Evolutionary conservation across 257 asterid genomes (phyloP), one percentile per base, ranked within the genome.

Genomic region (Ophiorrhiza pumila): DNA sequence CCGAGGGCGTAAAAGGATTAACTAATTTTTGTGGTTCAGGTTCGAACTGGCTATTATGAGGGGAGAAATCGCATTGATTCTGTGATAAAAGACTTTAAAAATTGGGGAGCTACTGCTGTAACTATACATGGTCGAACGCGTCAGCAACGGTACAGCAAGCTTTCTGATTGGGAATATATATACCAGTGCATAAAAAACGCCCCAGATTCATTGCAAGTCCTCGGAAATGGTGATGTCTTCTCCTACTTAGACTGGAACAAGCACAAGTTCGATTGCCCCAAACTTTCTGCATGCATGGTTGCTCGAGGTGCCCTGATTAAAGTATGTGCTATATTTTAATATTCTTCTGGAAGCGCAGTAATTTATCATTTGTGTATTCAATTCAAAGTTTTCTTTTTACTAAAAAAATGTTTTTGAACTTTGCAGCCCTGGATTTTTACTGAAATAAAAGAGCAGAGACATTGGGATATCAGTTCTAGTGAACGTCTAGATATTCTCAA

Each of bases 361-460:
- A 41, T n/a, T 61, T 71, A 18, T 68, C 34, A 73, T 39, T 60
- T 27, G 13, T 7, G 20, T 14, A 18, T 55, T n/a, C 13, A 17
- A 46, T 27, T 14, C 5, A 7, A 25, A 39, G 23, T 66, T 10
- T 17, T n/a, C 25, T 31, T 46, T 65, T 20, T 59, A n/a, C 50
- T 52, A 14, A 74, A 72, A 45, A 32, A 39, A 15, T 69, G 31
- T 15, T 68, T 70, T 58, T 42, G 34, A 53, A 71, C 65, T 83
- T 78, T 77, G 77, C 89, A 94, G 98, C 99, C 98, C 5, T 95
- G 99, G 99, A 80, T 95, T 78, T 95, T 95, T 74, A 95, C 98
- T 35, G 98, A 95, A 84, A 89, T 95, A 78, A 95, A 90, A 88
- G 99, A 95, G 75, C 98, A 95, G 85, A 89, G 96, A 87, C 92